Conservation (phyloP, 148 eudicot genomes). For the Selenicereus undatus region DNA sequence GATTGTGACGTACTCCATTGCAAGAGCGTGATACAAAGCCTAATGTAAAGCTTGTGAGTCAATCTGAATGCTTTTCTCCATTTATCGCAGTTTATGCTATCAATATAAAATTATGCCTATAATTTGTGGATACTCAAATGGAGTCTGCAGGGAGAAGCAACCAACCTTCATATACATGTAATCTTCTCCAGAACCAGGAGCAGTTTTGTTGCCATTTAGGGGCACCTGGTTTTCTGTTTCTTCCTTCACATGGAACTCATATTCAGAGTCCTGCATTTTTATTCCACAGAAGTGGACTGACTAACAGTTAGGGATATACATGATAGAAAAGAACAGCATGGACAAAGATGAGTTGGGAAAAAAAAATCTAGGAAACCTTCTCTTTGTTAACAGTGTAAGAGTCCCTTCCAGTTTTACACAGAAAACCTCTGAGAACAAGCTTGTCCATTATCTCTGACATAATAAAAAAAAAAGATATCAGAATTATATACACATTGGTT, state of each 20-base stretch:
- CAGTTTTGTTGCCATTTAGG: slow-evolving; percentile 33
- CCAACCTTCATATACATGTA: slow-evolving; percentile 84
- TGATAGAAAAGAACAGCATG: background rate
- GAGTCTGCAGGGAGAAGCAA: background rate
- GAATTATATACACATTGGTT: background rate
- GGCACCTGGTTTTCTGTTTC: slow-evolving; percentile 48
- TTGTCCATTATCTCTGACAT: slow-evolving; percentile 78
- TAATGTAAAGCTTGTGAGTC: slow-evolving; percentile 29
- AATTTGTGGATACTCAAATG: background rate
- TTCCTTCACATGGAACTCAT: slow-evolving; percentile 76
- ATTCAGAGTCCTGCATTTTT: slow-evolving; percentile 42
- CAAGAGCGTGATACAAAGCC: slow-evolving; percentile 91
- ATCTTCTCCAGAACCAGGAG: slow-evolving; percentile 42
- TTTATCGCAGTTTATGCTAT: background rate
- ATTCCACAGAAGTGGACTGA: background rate
- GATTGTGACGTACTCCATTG: slow-evolving; percentile 65
- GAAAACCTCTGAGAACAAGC: slow-evolving; percentile 60
- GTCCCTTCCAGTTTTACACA: slow-evolving; percentile 51
- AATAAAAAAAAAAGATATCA: slow-evolving; percentile 18
- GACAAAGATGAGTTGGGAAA: slow-evolving; percentile 3
- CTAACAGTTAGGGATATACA: slow-evolving; percentile 2
- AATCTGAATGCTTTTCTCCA: slow-evolving; percentile 3
- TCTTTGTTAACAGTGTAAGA: slow-evolving; percentile 49
- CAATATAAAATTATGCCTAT: no score
- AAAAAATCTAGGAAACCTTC: slow-evolving; percentile 44